Percentiles rank a stretch among this genome's conserved stretches.
These are phyloP conservation scores for Podospora anserina DNA, from an alignment of 495 filamentous ascomycete species.

Conservation along the genomic window DNA sequence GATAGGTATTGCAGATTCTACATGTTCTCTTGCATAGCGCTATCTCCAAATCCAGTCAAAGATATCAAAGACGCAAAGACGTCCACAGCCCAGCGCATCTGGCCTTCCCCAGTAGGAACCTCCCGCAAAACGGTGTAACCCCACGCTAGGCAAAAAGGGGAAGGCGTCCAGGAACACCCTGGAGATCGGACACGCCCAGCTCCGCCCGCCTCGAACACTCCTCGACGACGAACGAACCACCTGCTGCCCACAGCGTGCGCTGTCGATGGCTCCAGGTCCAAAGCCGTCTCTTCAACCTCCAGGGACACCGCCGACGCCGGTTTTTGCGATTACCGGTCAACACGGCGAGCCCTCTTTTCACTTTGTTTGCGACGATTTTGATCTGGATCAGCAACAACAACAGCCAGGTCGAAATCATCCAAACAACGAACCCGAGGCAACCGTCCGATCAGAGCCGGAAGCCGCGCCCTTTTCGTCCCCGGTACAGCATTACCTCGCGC, in stretches of 20 bases:
- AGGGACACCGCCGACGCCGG: conserved; percentile 26
- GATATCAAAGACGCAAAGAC: too few relatives aligned
- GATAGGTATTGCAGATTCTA: not conserved
- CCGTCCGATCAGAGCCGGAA: not conserved
- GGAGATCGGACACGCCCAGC: conserved; percentile 6
- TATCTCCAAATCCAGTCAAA: not conserved
- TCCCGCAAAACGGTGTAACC: conserved; percentile 4
- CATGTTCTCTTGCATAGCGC: not conserved
- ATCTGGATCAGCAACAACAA: conserved; percentile 13
- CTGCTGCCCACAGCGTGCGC: conserved; percentile 3
- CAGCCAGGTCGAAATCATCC: not conserved
- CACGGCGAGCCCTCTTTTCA: conserved; percentile 22
- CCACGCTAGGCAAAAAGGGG: conserved; percentile 17
- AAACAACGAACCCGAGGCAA: not conserved
- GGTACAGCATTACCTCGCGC: conserved; percentile 5
- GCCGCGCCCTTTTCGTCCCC: not conserved
- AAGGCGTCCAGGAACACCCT: conserved; percentile 1
- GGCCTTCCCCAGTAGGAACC: conserved; percentile 10
- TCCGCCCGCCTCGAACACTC: conserved; percentile 13
- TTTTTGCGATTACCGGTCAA: conserved; percentile 24
- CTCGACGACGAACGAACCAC: conserved; percentile 8
- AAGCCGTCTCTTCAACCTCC: conserved; percentile 3
- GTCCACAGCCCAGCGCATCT: conserved; percentile 1
- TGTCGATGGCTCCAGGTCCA: conserved; percentile 15
- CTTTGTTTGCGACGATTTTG: conserved; percentile 21